Percentiles rank a stretch among this genome's conserved stretches.
Evolutionary conservation across 352 stramenopile species (phyloP).

Genomic region (Pythium brachiatum): DNA sequence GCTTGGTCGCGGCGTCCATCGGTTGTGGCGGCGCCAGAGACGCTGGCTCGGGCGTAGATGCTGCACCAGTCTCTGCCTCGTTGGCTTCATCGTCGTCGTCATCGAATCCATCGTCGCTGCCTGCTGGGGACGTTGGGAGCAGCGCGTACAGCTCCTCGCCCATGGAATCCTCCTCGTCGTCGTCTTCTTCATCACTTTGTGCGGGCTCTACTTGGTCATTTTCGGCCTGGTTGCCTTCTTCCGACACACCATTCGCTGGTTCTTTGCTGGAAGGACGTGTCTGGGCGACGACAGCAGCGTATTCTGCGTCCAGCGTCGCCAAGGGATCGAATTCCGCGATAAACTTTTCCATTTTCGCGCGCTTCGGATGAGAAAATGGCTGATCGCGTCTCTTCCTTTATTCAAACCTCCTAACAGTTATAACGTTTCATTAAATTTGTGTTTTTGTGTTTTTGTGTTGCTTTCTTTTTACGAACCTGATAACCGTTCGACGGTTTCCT

Average conservation of each 20-base stretch:
- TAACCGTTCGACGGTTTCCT: too few species aligned
- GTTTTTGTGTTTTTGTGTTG: too few species aligned
- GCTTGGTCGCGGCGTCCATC: slow-evolving; percentile 35
- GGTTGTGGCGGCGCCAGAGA: background rate
- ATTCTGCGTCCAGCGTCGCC: slow-evolving; percentile 55
- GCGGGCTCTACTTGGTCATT: slow-evolving; percentile 24
- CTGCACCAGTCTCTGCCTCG: slow-evolving; percentile 5
- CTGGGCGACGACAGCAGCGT: slow-evolving; percentile 50
- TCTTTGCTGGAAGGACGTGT: slow-evolving; percentile 8
- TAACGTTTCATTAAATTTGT: background rate
- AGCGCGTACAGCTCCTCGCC: slow-evolving; percentile 19
- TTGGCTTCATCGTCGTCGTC: slow-evolving; percentile 21
- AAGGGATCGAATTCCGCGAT: slow-evolving; percentile 44
- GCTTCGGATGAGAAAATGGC: background rate
- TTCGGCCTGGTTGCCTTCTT: background rate
- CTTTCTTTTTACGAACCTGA: too few species aligned
- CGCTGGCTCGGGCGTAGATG: background rate
- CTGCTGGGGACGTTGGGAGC: slow-evolving; percentile 18
- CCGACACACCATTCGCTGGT: background rate
- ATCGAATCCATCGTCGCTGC: slow-evolving; percentile 19
- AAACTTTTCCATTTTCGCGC: slow-evolving; percentile 32
- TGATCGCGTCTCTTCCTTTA: slow-evolving; percentile 5
- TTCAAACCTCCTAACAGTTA: slow-evolving; percentile 4
- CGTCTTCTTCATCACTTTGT: slow-evolving; percentile 24
- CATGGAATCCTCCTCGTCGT: slow-evolving; percentile 18